Evolutionary conservation across 2,329 filamentous ascomycete genomes (phyloP).

Genomic region (Fusarium buxicola): DNA sequence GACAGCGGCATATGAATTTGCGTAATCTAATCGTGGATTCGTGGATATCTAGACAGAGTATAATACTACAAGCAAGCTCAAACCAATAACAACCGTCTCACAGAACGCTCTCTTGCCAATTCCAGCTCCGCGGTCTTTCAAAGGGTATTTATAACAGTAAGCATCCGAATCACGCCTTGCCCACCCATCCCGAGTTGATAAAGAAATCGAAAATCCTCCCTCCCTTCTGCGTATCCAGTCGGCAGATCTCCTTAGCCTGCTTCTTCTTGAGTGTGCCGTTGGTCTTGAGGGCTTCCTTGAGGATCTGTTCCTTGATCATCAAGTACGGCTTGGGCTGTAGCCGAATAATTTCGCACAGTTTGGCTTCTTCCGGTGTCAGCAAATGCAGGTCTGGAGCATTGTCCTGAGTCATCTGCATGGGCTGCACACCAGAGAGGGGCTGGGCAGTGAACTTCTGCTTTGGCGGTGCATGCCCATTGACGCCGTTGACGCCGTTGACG

Average conservation of each 20-base stretch:
- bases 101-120: slow-evolving; percentile 34
- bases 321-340: slow-evolving; percentile 95
- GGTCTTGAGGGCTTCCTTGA: slow-evolving; percentile 89
- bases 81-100: slow-evolving; percentile 9
- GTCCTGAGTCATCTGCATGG: slow-evolving; percentile 78
- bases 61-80: slow-evolving; percentile 6
- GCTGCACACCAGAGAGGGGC: slow-evolving; percentile 70
- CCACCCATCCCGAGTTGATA: slow-evolving; percentile 91
- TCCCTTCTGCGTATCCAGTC: slow-evolving; percentile 86
- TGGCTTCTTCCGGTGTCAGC: slow-evolving; percentile 83
- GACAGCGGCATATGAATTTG: not conserved
- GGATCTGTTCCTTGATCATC: slow-evolving; percentile 91
- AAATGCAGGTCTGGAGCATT: slow-evolving; percentile 86
- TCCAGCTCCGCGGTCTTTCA: slow-evolving; percentile 23
- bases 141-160: slow-evolving; percentile 42
- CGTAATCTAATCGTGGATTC: slow-evolving; percentile 4
- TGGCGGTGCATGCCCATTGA: slow-evolving; percentile 52
- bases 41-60: slow-evolving; percentile 20
- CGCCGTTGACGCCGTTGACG: slow-evolving; percentile 55
- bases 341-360: slow-evolving; percentile 85
- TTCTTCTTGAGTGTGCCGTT: slow-evolving; percentile 95
- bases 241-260: slow-evolving; percentile 85
- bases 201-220: slow-evolving; percentile 94
- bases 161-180: slow-evolving; percentile 71
- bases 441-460: slow-evolving; percentile 66